Percentiles rank a stretch among this genome's conserved stretches.
Evolutionary conservation across 495 filamentous ascomycete genomes (phyloP).

Genomic region (Xylaria telfairii): DNA sequence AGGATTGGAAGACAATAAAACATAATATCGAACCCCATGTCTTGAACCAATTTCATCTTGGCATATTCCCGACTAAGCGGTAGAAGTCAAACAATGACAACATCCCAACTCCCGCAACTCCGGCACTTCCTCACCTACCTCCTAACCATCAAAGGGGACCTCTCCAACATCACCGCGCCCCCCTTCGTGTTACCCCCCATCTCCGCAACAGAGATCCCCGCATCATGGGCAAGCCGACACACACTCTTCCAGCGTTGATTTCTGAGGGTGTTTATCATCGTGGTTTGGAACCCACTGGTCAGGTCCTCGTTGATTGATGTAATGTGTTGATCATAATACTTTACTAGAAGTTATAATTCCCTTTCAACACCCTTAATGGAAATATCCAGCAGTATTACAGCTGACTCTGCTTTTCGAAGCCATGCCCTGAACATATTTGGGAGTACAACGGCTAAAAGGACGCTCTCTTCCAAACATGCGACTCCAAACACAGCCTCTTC

Average conservation of each 20-base stretch:
- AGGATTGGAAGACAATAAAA: no score
- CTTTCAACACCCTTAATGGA: background rate
- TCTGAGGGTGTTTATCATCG: slow-evolving; percentile 32
- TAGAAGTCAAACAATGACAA: background rate
- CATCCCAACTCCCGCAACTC: slow-evolving; percentile 15
- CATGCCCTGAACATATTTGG: background rate
- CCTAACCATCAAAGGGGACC: slow-evolving; percentile 74
- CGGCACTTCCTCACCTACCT: slow-evolving; percentile 20
- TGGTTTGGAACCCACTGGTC: slow-evolving; percentile 42
- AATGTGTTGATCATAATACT: background rate
- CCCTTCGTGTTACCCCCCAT: slow-evolving; percentile 82
- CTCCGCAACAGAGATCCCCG: slow-evolving; percentile 82
- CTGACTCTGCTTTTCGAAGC: background rate
- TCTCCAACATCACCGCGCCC: slow-evolving; percentile 84
- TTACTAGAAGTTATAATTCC: background rate
- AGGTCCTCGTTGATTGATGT: background rate
- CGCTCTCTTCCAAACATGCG: background rate
- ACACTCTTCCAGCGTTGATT: slow-evolving; percentile 64
- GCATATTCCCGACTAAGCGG: no score
- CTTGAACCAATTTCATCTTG: no score
- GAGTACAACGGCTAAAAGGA: background rate
- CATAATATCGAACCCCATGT: no score
- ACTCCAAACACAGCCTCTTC: background rate
- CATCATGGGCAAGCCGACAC: slow-evolving; percentile 88
- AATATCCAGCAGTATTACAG: background rate